A percentile compares a stretch with the other conserved stretches of the same genome.
phyloP scores from a whole-genome alignment of 768 basidiomycete genomes.

The Tricholoma bakamatsutake region DNA sequence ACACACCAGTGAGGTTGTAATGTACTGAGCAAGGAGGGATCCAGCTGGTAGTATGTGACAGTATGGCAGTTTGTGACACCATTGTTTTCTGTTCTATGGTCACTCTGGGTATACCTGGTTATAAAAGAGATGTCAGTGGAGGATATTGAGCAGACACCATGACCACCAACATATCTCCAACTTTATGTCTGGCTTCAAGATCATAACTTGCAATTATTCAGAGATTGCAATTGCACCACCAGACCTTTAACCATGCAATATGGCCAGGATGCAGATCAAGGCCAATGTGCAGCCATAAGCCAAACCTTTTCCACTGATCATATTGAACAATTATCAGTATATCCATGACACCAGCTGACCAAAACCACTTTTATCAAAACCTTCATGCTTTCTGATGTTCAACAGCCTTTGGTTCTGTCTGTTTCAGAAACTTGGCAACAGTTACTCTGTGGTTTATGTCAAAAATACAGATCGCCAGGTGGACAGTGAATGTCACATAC shows the following conservation, averaged over 20 bases:
- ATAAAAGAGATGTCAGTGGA: no score
- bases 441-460: background rate
- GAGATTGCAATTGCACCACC: slow-evolving; percentile 21
- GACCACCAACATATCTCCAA: no score
- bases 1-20: slow-evolving; percentile 33
- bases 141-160: no score
- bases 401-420: slow-evolving; percentile 12
- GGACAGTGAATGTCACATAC: slow-evolving; percentile 5
- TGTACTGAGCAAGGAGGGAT: slow-evolving; percentile 23
- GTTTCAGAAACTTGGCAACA: background rate
- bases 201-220: slow-evolving; percentile 22
- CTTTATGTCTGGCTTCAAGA: no score
- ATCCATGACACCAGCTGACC: slow-evolving; percentile 37
- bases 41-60: slow-evolving; percentile 25
- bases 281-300: no score
- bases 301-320: no score
- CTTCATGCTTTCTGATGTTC: slow-evolving; percentile 12
- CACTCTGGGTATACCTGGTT: no score
- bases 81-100: no score
- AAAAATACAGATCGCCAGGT: no score
- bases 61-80: slow-evolving; percentile 34
- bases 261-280: slow-evolving; percentile 24
- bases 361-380: no score
- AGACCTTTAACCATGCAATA: slow-evolving; percentile 24
- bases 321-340: slow-evolving; percentile 33